phyloP scores from a whole-genome alignment of 371 early-diverging fungal genomes.

The Mucor sp. region DNA sequence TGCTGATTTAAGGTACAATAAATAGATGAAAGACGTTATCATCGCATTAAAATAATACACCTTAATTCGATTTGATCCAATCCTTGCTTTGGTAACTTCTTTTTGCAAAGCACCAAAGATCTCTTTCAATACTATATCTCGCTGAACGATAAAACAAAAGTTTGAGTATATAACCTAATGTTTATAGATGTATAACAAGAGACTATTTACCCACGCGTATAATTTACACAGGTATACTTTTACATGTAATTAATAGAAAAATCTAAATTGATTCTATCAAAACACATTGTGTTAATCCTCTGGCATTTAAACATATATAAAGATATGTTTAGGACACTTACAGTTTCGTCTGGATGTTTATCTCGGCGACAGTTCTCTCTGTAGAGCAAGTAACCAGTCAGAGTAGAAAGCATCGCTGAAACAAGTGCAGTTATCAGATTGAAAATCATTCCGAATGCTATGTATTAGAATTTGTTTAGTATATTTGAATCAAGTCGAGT shows the following conservation, averaged over 20 bases:
- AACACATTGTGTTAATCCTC: neutral
- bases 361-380: constrained; percentile 19
- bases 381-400: constrained; percentile 21
- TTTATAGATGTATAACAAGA: too few species aligned
- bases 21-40: too few species aligned
- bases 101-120: too few species aligned
- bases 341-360: constrained; percentile 8
- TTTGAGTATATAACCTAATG: too few species aligned
- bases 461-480: neutral
- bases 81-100: too few species aligned
- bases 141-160: too few species aligned
- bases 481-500: neutral
- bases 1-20: too few species aligned
- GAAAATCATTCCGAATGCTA: constrained; percentile 25
- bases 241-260: constrained; percentile 1
- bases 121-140: too few species aligned
- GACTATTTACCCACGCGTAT: too few species aligned
- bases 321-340: neutral
- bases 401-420: constrained; percentile 8
- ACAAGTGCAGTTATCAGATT: constrained; percentile 17
- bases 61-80: too few species aligned
- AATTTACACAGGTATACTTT: too few species aligned
- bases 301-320: neutral
- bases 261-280: constrained; percentile 13
- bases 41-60: too few species aligned